phyloP scores from a whole-genome alignment of 148 eudicot species.

The Persicaria tinctoria region DNA sequence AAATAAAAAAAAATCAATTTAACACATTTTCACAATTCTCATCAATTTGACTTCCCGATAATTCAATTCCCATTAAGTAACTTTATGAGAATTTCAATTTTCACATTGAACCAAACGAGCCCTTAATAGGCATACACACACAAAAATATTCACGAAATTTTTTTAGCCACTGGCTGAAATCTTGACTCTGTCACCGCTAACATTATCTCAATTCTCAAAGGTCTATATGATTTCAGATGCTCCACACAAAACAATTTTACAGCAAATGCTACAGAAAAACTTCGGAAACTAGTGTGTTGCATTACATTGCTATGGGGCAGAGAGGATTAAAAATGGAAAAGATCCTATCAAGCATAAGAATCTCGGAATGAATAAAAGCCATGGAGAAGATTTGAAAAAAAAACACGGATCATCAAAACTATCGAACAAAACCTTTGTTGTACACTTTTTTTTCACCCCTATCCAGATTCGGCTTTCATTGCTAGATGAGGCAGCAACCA shows the following conservation, averaged over 20 bases:
- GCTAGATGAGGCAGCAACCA: background rate
- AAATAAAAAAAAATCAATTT: too few species aligned
- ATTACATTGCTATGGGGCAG: background rate
- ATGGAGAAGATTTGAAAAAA: background rate
- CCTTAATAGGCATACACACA: too few species aligned
- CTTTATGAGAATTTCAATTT: too few species aligned
- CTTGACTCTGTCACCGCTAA: too few species aligned
- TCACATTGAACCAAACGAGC: too few species aligned
- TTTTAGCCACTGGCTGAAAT: too few species aligned
- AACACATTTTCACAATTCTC: too few species aligned
- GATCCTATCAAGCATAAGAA: background rate
- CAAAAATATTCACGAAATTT: too few species aligned
- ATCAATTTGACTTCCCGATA: too few species aligned
- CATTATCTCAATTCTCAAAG: too few species aligned
- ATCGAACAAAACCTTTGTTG: background rate
- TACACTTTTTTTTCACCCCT: background rate
- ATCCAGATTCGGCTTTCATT: background rate
- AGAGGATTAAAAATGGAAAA: background rate
- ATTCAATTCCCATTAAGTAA: too few species aligned
- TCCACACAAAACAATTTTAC: background rate
- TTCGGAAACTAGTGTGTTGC: background rate
- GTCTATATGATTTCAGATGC: too few species aligned
- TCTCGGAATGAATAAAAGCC: constrained; percentile 3
- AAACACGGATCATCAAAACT: background rate
- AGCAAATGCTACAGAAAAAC: background rate